These are phyloP conservation scores for Fusarium graminum DNA, from an alignment of 2,329 filamentous ascomycete genomes.

Conservation along the genomic window DNA sequence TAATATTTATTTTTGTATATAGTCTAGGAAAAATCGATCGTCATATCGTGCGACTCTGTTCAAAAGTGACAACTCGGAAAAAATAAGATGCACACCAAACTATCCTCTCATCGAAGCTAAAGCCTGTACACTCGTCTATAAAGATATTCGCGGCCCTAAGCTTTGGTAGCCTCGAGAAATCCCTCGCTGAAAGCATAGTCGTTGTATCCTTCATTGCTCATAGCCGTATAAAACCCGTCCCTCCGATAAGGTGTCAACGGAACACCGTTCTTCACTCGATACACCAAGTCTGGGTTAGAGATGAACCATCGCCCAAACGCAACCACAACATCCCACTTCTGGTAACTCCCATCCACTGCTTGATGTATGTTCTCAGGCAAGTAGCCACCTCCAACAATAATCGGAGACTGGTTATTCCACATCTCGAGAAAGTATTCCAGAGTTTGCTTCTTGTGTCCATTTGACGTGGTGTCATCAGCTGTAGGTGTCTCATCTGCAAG, in stretches of 20 bases:
- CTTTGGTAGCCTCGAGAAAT: conserved; percentile 10
- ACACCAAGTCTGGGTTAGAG: conserved; percentile 55
- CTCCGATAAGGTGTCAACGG: conserved; percentile 56
- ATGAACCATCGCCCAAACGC: conserved; percentile 54
- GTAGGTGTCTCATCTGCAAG: conserved; percentile 42
- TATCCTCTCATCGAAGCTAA: background rate
- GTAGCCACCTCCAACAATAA: conserved; percentile 53
- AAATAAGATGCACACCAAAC: background rate
- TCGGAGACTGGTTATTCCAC: conserved; percentile 52
- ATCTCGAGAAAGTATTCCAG: conserved; percentile 51
- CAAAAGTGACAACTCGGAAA: background rate
- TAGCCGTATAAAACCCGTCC: conserved; percentile 55
- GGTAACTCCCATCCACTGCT: conserved; percentile 45
- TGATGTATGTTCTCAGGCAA: conserved; percentile 42
- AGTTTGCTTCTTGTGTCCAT: conserved; percentile 51
- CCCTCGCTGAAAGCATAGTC: conserved; percentile 50
- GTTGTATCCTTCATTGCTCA: conserved; percentile 47
- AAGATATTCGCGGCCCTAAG: accelerated
- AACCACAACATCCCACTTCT: conserved; percentile 47
- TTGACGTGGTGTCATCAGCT: conserved; percentile 16
- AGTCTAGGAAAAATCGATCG: background rate
- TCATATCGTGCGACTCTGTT: background rate
- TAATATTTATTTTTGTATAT: too few relatives aligned
- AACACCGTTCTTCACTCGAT: conserved; percentile 55
- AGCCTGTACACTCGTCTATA: background rate